Percentiles rank a stretch among this genome's conserved stretches.
Conservation (phyloP, 306 rosid species). For the barrel medic (Medicago truncatula) region MtrunA17r5.0-ANR NC_053046.1:14411001-14411500, state of each 20-base stretch:
- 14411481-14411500: conserved; percentile 45
- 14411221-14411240: conserved; percentile 31
- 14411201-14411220: neutral
- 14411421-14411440: conserved; percentile 61
- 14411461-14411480: conserved; percentile 82
- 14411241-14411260: conserved; percentile 1
- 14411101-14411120: conserved; percentile 11
- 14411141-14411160: neutral
- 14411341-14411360: conserved; percentile 70
- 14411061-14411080: neutral
- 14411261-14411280: conserved; percentile 90
- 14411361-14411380: conserved; percentile 56
- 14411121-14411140: neutral
- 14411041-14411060: conserved; percentile 11
- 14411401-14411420: conserved; percentile 62
- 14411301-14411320: conserved; percentile 70
- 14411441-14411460: conserved; percentile 66
- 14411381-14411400: conserved; percentile 63
- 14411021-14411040: neutral
- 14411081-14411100: neutral
- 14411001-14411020: neutral
- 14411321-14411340: conserved; percentile 66
- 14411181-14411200: conserved; percentile 26
- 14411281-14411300: conserved; percentile 91
- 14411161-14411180: neutral